phyloP scores from a whole-genome alignment of 2,329 filamentous ascomycete species.

The Cercospora canescens region DNA sequence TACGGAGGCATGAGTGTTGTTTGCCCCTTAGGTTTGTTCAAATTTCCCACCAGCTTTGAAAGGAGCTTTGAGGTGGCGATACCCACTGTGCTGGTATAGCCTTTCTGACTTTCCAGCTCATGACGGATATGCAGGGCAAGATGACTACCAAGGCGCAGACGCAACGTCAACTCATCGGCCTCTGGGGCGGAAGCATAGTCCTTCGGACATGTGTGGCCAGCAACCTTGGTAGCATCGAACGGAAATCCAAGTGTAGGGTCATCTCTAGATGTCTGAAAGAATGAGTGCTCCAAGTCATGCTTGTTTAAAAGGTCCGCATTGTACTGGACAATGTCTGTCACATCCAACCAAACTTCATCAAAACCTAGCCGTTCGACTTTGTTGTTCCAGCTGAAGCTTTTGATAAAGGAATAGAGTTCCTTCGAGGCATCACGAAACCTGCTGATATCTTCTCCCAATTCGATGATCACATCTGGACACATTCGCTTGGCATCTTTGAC shows the following conservation, averaged over 20 bases:
- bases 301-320: conserved; percentile 72
- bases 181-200: conserved; percentile 10
- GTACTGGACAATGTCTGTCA: conserved; percentile 82
- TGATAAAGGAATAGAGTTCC: conserved; percentile 71
- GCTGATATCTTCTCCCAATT: conserved; percentile 83
- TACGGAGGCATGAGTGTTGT: conserved; percentile 73
- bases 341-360: conserved; percentile 81
- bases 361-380: conserved; percentile 82
- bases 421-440: conserved; percentile 87
- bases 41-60: conserved; percentile 78
- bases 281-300: conserved; percentile 65
- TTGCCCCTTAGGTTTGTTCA: conserved; percentile 84
- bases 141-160: conserved; percentile 77
- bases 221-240: conserved; percentile 70
- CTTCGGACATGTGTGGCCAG: conserved; percentile 62
- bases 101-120: conserved; percentile 71
- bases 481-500: conserved; percentile 76
- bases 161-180: conserved; percentile 41
- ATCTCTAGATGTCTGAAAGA: conserved; percentile 72
- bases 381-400: conserved; percentile 72
- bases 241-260: conserved; percentile 79
- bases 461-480: conserved; percentile 82
- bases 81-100: conserved; percentile 85
- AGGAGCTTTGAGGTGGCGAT: conserved; percentile 85
- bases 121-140: conserved; percentile 72